Evolutionary conservation across 2,329 filamentous ascomycete species (phyloP).

Genomic region (Neocatenulostroma microsporum): DNA sequence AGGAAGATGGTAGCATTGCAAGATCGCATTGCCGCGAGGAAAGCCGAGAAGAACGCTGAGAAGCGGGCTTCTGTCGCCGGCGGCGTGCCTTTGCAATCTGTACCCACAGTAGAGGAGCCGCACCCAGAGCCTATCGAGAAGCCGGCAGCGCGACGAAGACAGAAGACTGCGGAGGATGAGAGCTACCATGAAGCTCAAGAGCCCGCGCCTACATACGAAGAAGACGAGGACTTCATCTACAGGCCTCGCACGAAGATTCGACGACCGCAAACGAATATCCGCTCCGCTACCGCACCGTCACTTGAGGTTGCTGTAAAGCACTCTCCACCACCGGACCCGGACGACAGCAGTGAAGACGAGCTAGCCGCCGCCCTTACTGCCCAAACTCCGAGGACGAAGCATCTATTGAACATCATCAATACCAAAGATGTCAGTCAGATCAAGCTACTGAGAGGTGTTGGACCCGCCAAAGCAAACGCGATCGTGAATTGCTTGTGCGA

Average conservation of each 20-base stretch:
- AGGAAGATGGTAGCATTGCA: conserved; percentile 49
- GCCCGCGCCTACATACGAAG: conserved; percentile 17
- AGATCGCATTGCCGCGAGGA: conserved; percentile 38
- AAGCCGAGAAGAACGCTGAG: conserved; percentile 24
- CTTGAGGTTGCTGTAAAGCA: conserved; percentile 9
- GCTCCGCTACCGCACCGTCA: conserved; percentile 8
- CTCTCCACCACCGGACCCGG: conserved; percentile 13
- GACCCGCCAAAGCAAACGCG: conserved; percentile 59
- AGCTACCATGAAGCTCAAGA: conserved; percentile 32
- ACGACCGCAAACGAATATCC: conserved; percentile 12
- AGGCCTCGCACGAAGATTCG: conserved; percentile 34
- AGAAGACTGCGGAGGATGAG: conserved; percentile 30
- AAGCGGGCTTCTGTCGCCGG: conserved; percentile 9
- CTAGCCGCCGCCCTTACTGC: conserved; percentile 17
- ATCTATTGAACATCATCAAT: conserved; percentile 64
- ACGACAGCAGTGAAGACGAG: conserved; percentile 28
- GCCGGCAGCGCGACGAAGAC: conserved; percentile 10
- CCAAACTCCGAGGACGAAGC: conserved; percentile 52
- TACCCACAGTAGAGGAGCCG: conserved; percentile 2
- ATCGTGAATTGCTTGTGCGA: conserved; percentile 44
- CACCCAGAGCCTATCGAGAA: conserved; percentile 2
- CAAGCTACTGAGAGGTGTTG: conserved; percentile 60
- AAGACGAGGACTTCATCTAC: conserved; percentile 31
- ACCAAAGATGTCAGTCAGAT: conserved; percentile 61
- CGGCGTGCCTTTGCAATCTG: neutral